Conservation (phyloP, 106 monocot genomes). For the Allium sativum region DNA sequence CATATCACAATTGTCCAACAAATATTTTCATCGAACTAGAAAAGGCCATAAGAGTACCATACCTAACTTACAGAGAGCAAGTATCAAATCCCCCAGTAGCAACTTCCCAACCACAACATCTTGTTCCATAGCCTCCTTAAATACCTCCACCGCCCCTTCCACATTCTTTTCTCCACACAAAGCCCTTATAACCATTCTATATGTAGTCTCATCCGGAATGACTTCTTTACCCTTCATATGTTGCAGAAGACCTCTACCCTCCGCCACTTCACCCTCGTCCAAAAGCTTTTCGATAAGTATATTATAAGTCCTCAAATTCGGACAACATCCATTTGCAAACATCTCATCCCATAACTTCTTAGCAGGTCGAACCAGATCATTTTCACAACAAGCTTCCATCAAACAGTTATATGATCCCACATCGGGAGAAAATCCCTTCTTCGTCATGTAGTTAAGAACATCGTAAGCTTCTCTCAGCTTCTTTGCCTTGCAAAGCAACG, state of each 20-base stretch:
- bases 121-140: constrained; percentile 37
- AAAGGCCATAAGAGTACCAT: not conserved
- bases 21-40: too few species aligned
- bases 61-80: constrained; percentile 63
- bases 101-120: constrained; percentile 39
- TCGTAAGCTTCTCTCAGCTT: constrained; percentile 75
- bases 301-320: constrained; percentile 68
- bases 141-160: constrained; percentile 33
- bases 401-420: constrained; percentile 59
- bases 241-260: constrained; percentile 39
- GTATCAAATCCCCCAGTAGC: constrained; percentile 27
- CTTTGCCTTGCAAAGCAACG: constrained; percentile 57
- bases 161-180: constrained; percentile 43
- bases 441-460: constrained; percentile 74
- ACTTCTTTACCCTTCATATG: constrained; percentile 57
- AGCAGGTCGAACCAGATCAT: constrained; percentile 68
- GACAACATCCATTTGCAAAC: constrained; percentile 55
- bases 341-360: constrained; percentile 99
- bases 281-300: constrained; percentile 68
- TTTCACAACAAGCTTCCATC: constrained; percentile 73
- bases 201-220: constrained; percentile 36
- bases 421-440: constrained; percentile 43
- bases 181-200: constrained; percentile 29
- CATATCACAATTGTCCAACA: too few species aligned
- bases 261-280: constrained; percentile 40